Conservation (phyloP, 2,329 filamentous ascomycete species). For the Fusarium euwallaceae region DNA sequence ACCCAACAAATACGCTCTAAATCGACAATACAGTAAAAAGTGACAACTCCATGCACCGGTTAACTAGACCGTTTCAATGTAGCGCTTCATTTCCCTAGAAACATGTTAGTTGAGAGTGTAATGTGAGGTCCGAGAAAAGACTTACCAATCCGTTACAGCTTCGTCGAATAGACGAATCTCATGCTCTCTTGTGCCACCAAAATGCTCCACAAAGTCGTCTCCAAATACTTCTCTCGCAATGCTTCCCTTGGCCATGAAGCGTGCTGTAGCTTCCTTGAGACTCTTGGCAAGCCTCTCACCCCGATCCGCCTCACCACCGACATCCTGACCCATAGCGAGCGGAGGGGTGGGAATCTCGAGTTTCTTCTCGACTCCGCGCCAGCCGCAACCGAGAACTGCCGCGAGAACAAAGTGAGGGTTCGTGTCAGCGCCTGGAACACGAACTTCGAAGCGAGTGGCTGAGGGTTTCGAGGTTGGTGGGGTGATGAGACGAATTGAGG, state of each 20-base stretch:
- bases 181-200: slow-evolving; percentile 90
- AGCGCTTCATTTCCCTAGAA: slow-evolving; percentile 79
- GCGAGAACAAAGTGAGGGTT: slow-evolving; percentile 91
- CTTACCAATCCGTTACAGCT: slow-evolving; percentile 95
- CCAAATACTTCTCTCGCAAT: slow-evolving; percentile 95
- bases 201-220: slow-evolving; percentile 96
- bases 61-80: slow-evolving; percentile 77
- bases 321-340: slow-evolving; percentile 85
- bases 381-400: slow-evolving; percentile 88
- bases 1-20: slow-evolving; percentile 30
- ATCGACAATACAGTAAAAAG: slow-evolving; percentile 20
- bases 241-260: slow-evolving; percentile 82
- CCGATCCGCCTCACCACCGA: slow-evolving; percentile 78
- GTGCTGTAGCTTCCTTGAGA: slow-evolving; percentile 84
- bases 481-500: slow-evolving; percentile 89
- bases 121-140: slow-evolving; percentile 39
- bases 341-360: slow-evolving; percentile 85
- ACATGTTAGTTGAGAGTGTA: slow-evolving; percentile 30
- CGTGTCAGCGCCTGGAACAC: slow-evolving; percentile 93
- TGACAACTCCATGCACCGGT: slow-evolving; percentile 28
- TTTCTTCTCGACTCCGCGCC: slow-evolving; percentile 93
- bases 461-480: slow-evolving; percentile 87
- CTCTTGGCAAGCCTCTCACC: slow-evolving; percentile 86
- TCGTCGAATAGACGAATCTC: slow-evolving; percentile 94
- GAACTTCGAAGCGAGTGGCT: slow-evolving; percentile 91